Base-by-base conservation (phyloP, 805 yeast species). In the Lipomyces japonicus region DNA sequence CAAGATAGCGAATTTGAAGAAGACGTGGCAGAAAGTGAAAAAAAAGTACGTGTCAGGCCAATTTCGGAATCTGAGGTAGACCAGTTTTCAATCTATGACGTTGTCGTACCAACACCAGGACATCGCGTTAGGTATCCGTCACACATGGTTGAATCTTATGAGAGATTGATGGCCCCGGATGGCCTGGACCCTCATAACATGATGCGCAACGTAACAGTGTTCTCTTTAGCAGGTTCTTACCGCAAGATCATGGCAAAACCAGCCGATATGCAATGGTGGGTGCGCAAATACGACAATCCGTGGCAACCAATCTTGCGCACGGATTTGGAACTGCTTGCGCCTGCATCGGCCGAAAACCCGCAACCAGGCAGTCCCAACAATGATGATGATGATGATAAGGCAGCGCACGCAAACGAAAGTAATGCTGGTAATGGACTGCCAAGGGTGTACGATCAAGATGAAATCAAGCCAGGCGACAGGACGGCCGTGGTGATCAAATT, bases 51-150 rank as follows among this genome's bases (percentile, higher is more conserved):
- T 9, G 97, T 95, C 1, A 76, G 83, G 59, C 77, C 84, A 0
- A 74, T 93, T 18, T 86, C 95, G 0, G 74, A 78, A 47, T 88
- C 81, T 50, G 97, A 91, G 51, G 71, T 83, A 22, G 78, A 72
- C 3, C 77, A 74, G 46, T 86, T 75, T 64, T 68, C 84, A 10
- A 84, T 91, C 30, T 82, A 76, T 63, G 97, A 93, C 67, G 75
- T 93, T 25, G 95, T 95, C 2, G 72, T 93, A 48, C 97, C 99
- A n/a, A 79, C 95, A 0, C 98, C 99, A 2, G 99, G 99, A 0
- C 89, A 81, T 65, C 97, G 89, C 64, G 79, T 93, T n/a, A 64
- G 75, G 12, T 93, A 93, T 63, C 98, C 99, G 4, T 71, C 75
- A 9, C 85, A 87, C 62, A 26, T 57, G 4, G 75, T 74, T 46